phyloP scores from a whole-genome alignment of 2,329 filamentous ascomycete genomes.

The Clarireedia hainanense region DNA sequence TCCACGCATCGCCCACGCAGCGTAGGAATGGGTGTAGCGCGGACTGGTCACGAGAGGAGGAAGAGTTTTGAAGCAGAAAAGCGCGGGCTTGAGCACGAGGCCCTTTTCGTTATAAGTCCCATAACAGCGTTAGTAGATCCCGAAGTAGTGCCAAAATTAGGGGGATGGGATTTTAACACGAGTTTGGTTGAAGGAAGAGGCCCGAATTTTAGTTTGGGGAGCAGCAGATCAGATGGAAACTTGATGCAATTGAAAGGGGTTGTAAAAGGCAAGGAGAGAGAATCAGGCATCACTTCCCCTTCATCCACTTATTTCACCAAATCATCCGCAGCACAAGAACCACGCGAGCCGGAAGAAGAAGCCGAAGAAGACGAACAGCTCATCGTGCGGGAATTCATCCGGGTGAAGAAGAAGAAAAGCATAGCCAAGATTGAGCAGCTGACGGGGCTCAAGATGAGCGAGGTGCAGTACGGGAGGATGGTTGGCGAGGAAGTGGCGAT shows the following conservation, averaged over 20 bases:
- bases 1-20: not conserved
- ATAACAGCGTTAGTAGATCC: not conserved
- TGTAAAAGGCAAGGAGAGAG: not conserved
- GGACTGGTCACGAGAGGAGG: not conserved
- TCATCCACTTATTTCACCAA: no score
- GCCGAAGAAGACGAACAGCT: slow-evolving; percentile 2
- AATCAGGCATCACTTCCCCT: not conserved
- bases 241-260: no score
- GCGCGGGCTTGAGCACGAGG: slow-evolving; percentile 4
- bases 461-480: slow-evolving; percentile 9
- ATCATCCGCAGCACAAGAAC: not conserved
- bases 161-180: no score
- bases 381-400: slow-evolving; percentile 3
- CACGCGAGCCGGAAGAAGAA: not conserved
- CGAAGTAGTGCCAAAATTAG: not conserved
- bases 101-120: slow-evolving; percentile 3
- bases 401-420: slow-evolving; percentile 7
- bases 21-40: not conserved
- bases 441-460: slow-evolving; percentile 3
- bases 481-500: slow-evolving; percentile 1
- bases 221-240: not conserved
- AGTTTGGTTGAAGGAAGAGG: no score
- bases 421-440: slow-evolving; percentile 8
- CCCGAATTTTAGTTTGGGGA: no score
- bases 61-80: slow-evolving; percentile 4